Base-by-base conservation (phyloP, 768 basidiomycete genomes). In the Trametes punicea region DNA sequence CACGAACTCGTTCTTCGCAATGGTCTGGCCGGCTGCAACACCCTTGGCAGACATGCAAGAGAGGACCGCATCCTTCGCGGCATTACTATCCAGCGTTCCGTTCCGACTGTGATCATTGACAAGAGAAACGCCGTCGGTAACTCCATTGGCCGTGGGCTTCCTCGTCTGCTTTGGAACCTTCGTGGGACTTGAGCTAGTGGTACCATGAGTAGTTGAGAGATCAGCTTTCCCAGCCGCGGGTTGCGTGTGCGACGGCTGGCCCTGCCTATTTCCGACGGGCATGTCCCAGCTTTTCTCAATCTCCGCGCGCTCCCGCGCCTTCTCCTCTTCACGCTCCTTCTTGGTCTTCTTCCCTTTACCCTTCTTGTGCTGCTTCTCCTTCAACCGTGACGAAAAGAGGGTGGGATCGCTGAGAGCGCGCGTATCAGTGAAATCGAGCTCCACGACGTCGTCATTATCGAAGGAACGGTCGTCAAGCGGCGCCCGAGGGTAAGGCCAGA, bases 351-450 rank as follows among this genome's bases (percentile, higher is more conserved):
- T 65, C 56, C 70, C 76, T 63, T 69, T 69, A 23, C 55, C 38
- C 58, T 57, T 57, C 51, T 59, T 45, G n/a, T n/a, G n/a, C 52
- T 61, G 53, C 57, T 63, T 67, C 52, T 64, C 64, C 41, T 62
- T 62, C 18, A 62, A 57, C 6, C 63, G 63, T 9, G 52, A 54
- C 27, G 70, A 70, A 62, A 87, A 88, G 9, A 79, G 77, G 45
- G 77, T 78, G 2, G 82, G 81, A 61, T 90, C 83, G 65, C 86
- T 88, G 64, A 90, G 68, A 20, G 85, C 82, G 55, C 85, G 84
- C 39, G 80, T 90, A 52, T 90, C 88, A 5, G 77, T 77, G 63
- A 88, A 90, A 66, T 87, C 85, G 47, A 90, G 81, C 67, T 90
- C 88, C 9, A 90, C 78, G 23, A 90, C 81, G 51, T 87, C 87